Evolutionary conservation across 176 grass and related monocot genomes (phyloP), one percentile per base, ranked within the genome.

Genomic region (Lolium multiflorum): DNA sequence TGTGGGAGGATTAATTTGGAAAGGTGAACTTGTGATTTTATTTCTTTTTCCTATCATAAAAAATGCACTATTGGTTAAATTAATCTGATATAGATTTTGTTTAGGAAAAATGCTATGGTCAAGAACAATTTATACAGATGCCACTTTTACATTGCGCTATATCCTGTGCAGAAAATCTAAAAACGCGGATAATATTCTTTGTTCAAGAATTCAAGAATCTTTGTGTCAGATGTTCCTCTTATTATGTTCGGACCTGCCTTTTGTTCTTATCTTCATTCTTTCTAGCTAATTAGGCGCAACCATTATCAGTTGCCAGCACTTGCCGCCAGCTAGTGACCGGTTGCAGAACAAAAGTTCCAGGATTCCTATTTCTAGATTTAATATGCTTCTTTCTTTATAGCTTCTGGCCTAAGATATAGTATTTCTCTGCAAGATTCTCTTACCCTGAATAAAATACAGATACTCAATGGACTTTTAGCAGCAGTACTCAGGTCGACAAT

Each of bases 251-350:
- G 31, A 28, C 3, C 10, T 70, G 38, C 13, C 39, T 25, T 61
- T 22, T 86, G 11, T 44, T 79, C 43, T 79, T 79, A 78, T 64
- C 61, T 64, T 64, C 24, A 63, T 63, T 41, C 9, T 69, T 25
- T 37, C 49, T 69, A 66, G 22, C 56, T 61, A 28, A 28, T 74
- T 61, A n/a, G 3, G 22, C 7, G 39, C 54, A 47, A 75, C 41
- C 17, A 35, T 70, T 69, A 49, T 71, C 2, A 24, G 26, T 1
- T 37, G 20, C 51, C 37, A 69, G 8, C 7, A 5, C 21, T 50
- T 69, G n/a, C 74, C 69, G 51, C 62, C 46, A 54, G 41, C 43
- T 66, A 37, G 12, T 84, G 56, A 39, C 9, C 71, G 62, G 78
- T 87, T 81, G 28, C 44, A 74, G 25, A 72, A 20, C 43, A 18